Percentiles rank a stretch among this genome's conserved stretches.
Conservation (phyloP, 2,329 filamentous ascomycete genomes). For the Beauveria brongniartii region DNA sequence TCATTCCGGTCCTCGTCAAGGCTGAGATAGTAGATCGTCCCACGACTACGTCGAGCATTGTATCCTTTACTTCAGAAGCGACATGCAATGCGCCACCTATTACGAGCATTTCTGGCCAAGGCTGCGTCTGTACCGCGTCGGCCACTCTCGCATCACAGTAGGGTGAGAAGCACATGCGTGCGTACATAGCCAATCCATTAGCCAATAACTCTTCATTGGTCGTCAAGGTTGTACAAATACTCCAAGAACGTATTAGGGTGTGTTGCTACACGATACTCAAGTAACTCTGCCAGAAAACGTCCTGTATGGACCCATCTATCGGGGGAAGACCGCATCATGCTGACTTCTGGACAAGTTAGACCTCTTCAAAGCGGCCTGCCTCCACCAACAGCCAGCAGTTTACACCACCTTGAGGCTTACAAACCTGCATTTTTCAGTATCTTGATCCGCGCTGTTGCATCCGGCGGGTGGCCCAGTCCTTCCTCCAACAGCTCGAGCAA, state of each 20-base stretch:
- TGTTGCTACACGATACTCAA: neutral
- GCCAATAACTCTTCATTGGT: neutral
- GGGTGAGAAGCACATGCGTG: neutral
- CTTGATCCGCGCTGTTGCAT: no score
- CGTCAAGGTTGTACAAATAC: neutral
- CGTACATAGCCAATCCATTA: neutral
- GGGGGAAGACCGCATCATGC: no score
- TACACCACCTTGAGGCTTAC: no score
- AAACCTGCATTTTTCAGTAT: no score
- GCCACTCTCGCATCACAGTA: neutral
- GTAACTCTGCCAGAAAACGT: no score
- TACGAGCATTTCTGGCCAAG: constrained; percentile 7
- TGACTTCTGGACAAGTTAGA: no score
- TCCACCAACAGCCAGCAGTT: no score
- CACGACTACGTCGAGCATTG: constrained; percentile 1
- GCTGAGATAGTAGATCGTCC: constrained; percentile 7
- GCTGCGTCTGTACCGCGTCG: constrained; percentile 1
- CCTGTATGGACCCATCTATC: no score
- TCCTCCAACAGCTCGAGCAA: no score
- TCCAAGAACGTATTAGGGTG: neutral
- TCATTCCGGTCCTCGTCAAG: constrained; percentile 57
- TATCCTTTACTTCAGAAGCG: constrained; percentile 10
- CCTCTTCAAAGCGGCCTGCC: no score
- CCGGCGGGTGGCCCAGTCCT: no score
- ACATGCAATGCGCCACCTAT: constrained; percentile 8